Percentiles rank a stretch among this genome's conserved stretches.
phyloP scores from a whole-genome alignment of 345 rosid species.

The Garcia nutans region DNA sequence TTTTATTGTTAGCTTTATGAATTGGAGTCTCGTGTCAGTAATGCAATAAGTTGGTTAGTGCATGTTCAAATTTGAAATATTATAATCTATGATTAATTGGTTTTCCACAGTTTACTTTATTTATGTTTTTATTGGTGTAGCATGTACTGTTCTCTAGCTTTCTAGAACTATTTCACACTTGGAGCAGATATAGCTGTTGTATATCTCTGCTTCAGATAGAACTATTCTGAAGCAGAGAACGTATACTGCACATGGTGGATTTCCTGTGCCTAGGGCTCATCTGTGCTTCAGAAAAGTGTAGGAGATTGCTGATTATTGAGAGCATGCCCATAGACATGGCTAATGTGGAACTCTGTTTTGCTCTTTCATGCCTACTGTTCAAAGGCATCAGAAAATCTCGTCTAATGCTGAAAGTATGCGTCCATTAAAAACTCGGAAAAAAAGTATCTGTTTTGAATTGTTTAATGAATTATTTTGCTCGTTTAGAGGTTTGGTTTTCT shows the following conservation, averaged over 20 bases:
- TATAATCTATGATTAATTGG: background rate
- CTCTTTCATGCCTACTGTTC: background rate
- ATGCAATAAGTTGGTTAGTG: background rate
- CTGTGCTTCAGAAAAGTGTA: background rate
- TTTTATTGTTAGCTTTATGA: background rate
- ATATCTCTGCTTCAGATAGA: background rate
- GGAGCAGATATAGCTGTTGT: background rate
- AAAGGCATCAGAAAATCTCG: background rate
- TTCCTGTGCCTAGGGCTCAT: background rate
- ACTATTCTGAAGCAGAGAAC: background rate
- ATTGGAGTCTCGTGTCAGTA: background rate
- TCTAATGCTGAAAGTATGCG: background rate
- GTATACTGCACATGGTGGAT: background rate
- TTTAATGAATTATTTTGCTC: background rate
- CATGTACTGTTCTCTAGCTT: background rate
- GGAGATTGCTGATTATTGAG: background rate
- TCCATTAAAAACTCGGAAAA: background rate
- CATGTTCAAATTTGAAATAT: background rate
- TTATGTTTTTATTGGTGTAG: background rate
- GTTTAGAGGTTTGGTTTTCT: conserved; percentile 11
- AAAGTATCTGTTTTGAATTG: background rate
- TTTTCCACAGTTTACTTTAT: background rate
- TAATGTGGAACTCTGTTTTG: background rate
- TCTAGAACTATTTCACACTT: background rate
- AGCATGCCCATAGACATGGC: background rate